Evolutionary conservation across 2,329 filamentous ascomycete genomes (phyloP), one percentile per base, ranked within the genome.

Genomic region (Microcyclosporella mali): DNA sequence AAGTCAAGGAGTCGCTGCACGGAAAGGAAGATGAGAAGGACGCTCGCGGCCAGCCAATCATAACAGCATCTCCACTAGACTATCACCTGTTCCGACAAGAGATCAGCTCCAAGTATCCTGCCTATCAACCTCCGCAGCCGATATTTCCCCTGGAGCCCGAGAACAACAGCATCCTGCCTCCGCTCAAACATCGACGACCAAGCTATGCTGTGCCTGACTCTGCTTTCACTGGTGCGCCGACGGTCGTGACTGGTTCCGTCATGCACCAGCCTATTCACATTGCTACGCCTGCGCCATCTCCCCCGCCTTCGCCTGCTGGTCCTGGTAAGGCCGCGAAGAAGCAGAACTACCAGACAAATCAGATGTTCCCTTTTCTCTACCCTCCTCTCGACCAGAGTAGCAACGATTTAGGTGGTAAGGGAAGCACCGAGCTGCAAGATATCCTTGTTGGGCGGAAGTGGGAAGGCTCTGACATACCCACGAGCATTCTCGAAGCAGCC

Each of bases 271-370:
- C 92, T 4, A 90, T 98, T 4, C 92, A 98, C 64, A 98, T 98
- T 56, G 92, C 92, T n/a, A 98, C 92, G 1, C 92, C 92, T 0
- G 90, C 89, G 0, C 92, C 92, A 1, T 98, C 92, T 0, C 92
- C 92, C 17, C 92, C 92, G 0, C 92, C 92, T 1, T 95, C 90
- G 1, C 92, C 92, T 8, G 83, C 84, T 27, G 89, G 78, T 1
- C 77, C 79, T 2, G 79, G 88, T 18, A 98, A 97, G 64, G 87
- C 85, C 40, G 89, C 85, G 1, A 98, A 98, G 72, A 98, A 98
- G 62, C 92, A 98, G 60, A 98, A 97, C 56, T 98, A 98, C 58
- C 92, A 98, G 64, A 98, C 92, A 0, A 98, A 98, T 60, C 92
- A 98, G 57, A 92, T 95, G 61, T 97, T 98, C 52, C 92, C 92